phyloP scores from a whole-genome alignment of 2,329 filamentous ascomycete species.

The Colletotrichum liriopes region DNA sequence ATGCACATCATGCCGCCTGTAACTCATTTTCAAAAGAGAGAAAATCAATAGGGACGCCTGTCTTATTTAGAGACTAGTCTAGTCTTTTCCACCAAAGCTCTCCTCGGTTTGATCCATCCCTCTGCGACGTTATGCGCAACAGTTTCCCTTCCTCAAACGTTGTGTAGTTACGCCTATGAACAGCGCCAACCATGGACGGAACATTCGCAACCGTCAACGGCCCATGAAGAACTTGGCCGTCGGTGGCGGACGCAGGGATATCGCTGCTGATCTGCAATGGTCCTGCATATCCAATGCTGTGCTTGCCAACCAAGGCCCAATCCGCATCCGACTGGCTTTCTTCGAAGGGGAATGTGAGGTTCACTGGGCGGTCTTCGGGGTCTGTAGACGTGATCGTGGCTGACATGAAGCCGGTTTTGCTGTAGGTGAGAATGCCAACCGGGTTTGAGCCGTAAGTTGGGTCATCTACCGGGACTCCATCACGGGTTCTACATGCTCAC shows the following conservation, averaged over 20 bases:
- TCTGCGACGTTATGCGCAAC: slow-evolving; percentile 33
- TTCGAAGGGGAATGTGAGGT: slow-evolving; percentile 45
- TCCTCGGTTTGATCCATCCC: slow-evolving; percentile 37
- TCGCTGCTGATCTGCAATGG: slow-evolving; percentile 46
- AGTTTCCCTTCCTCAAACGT: slow-evolving; percentile 30
- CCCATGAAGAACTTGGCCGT: slow-evolving; percentile 49
- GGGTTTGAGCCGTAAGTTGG: slow-evolving; percentile 42
- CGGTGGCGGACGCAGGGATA: slow-evolving; percentile 36
- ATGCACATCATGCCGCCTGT: background rate
- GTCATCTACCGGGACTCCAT: slow-evolving; percentile 42
- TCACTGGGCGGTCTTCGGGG: slow-evolving; percentile 45
- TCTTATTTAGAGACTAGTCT: background rate
- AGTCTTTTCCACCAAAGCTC: slow-evolving; percentile 42
- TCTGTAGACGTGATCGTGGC: slow-evolving; percentile 49
- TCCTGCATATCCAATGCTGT: slow-evolving; percentile 48
- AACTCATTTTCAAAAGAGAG: background rate
- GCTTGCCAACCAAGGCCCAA: slow-evolving; percentile 48
- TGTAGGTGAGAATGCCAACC: slow-evolving; percentile 49
- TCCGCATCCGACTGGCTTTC: slow-evolving; percentile 47
- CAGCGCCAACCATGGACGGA: slow-evolving; percentile 47
- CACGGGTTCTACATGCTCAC: slow-evolving; percentile 17
- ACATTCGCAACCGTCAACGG: slow-evolving; percentile 47
- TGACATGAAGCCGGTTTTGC: slow-evolving; percentile 47
- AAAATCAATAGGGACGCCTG: background rate
- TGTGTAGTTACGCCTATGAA: slow-evolving; percentile 45